phyloP scores from a whole-genome alignment of 1,284 basidiomycete genomes.

The Porodaedalea pini region DNA sequence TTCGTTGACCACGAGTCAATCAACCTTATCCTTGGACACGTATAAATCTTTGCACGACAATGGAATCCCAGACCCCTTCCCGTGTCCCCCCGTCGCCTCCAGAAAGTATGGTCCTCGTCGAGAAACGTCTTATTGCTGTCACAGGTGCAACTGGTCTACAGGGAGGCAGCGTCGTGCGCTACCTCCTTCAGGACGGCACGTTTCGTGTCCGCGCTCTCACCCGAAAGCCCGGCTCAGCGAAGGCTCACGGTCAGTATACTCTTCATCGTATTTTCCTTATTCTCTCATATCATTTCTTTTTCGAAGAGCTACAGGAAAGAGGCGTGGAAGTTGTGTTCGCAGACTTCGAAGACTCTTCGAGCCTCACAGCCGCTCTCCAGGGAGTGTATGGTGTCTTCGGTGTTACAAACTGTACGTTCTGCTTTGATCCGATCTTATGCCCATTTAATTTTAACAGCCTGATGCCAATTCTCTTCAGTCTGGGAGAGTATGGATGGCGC shows the following conservation, averaged over 20 bases:
- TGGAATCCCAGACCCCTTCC: background rate
- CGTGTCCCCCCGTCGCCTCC: background rate
- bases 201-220: conserved; percentile 23
- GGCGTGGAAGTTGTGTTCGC: conserved; percentile 29
- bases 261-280: background rate
- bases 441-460: background rate
- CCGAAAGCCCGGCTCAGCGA: conserved; percentile 19
- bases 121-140: conserved; percentile 18
- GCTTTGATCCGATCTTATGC: background rate
- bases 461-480: conserved; percentile 6
- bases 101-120: conserved; percentile 6
- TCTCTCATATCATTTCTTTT: background rate
- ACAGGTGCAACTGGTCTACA: conserved; percentile 21
- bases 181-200: conserved; percentile 18
- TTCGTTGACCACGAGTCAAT: no score
- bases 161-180: conserved; percentile 19
- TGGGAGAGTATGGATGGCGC: conserved; percentile 21
- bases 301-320: conserved; percentile 19
- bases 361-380: conserved; percentile 24
- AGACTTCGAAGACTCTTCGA: conserved; percentile 22
- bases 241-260: conserved; percentile 20
- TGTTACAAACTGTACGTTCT: conserved; percentile 29
- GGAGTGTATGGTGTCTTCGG: conserved; percentile 32
- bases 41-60: no score
- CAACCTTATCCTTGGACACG: no score